Evolutionary conservation across 805 yeast species (phyloP).

Genomic region (Ogataea saltuana): DNA sequence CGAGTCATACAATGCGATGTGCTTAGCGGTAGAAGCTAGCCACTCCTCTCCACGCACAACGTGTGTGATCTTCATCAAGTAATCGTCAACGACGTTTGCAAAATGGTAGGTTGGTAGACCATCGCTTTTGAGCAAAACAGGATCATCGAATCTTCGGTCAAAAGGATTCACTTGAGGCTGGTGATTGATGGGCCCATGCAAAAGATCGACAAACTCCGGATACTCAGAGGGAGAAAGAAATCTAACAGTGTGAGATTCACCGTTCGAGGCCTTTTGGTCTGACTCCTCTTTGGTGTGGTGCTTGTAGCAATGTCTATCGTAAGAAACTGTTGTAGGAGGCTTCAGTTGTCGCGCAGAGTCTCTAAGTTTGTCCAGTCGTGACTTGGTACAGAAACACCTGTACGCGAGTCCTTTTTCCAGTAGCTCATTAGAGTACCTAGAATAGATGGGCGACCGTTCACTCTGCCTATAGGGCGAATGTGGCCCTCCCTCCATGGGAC

Average conservation of each 20-base stretch:
- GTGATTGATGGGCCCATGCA: slow-evolving; percentile 74
- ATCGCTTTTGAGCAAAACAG: slow-evolving; percentile 87
- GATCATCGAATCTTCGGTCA: slow-evolving; percentile 86
- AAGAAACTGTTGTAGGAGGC: slow-evolving; percentile 91
- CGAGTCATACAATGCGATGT: slow-evolving; percentile 80
- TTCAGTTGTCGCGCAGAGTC: slow-evolving; percentile 70
- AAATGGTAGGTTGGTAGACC: slow-evolving; percentile 95
- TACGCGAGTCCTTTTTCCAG: slow-evolving; percentile 74
- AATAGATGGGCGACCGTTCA: slow-evolving; percentile 69
- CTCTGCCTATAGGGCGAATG: slow-evolving; percentile 88
- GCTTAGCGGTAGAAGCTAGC: slow-evolving; percentile 95
- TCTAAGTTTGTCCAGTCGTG: slow-evolving; percentile 65
- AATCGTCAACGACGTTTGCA: slow-evolving; percentile 95
- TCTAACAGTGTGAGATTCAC: slow-evolving; percentile 58
- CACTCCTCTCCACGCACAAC: slow-evolving; percentile 98
- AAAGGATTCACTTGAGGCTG: slow-evolving; percentile 75
- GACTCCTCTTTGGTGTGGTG: slow-evolving; percentile 43
- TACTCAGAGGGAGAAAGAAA: slow-evolving; percentile 74
- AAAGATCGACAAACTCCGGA: slow-evolving; percentile 65
- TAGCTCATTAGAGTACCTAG: slow-evolving; percentile 55
- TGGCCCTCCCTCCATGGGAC: slow-evolving; percentile 75
- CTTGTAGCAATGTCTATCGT: slow-evolving; percentile 78
- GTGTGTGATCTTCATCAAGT: slow-evolving; percentile 87
- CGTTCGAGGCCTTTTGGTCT: slow-evolving; percentile 34
- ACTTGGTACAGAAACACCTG: slow-evolving; percentile 82